A percentile compares a stretch with the other conserved stretches of the same genome.
Conservation (phyloP, 78 protist genomes). For the Cavenderia fasciculata region DNA sequence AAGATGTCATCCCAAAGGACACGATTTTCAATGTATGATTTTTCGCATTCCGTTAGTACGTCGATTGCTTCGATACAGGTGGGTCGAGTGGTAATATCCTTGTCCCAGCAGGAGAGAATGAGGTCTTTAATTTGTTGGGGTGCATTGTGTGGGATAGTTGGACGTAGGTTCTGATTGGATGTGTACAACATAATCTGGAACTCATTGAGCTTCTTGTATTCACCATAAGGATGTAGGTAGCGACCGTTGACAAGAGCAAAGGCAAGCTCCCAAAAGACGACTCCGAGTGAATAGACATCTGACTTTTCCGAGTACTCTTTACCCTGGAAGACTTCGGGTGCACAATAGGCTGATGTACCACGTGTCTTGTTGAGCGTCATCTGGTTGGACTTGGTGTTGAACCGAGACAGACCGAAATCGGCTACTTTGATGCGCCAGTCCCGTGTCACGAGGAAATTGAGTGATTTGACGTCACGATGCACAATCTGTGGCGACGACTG, state of each 20-base stretch:
- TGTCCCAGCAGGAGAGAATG: constrained; percentile 60
- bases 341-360: constrained; percentile 80
- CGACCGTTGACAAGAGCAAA: constrained; percentile 34
- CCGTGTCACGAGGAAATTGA: constrained; percentile 56
- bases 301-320: constrained; percentile 46
- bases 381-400: constrained; percentile 70
- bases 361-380: constrained; percentile 66
- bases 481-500: constrained; percentile 54
- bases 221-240: constrained; percentile 78
- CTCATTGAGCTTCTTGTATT: constrained; percentile 52
- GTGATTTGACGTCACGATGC: constrained; percentile 71
- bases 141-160: constrained; percentile 61
- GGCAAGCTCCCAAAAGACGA: constrained; percentile 77
- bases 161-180: constrained; percentile 47
- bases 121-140: constrained; percentile 29
- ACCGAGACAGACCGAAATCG: constrained; percentile 76
- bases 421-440: constrained; percentile 31
- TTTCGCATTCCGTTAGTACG: constrained; percentile 11
- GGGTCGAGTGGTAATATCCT: constrained; percentile 31
- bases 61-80: constrained; percentile 45
- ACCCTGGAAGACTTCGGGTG: constrained; percentile 81
- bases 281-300: constrained; percentile 73
- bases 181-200: constrained; percentile 72
- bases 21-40: constrained; percentile 7
- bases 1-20: constrained; percentile 25